Conservation (phyloP, 2,329 filamentous ascomycete species). For the Exophiala viscosa region DNA sequence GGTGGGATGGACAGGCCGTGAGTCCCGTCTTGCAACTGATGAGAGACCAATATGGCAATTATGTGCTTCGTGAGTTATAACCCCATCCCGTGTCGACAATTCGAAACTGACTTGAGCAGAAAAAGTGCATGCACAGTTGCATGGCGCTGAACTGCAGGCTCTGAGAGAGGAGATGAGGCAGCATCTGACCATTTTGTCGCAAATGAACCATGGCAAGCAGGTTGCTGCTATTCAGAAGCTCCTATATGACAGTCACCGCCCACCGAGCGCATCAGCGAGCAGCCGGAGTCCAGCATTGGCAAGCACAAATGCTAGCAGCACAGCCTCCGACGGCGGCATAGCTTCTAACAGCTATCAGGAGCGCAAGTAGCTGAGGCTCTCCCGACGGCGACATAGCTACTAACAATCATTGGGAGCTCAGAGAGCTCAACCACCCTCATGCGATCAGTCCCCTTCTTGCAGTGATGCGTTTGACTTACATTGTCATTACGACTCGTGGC, state of each 20-base stretch:
- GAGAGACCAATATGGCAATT: slow-evolving; percentile 90
- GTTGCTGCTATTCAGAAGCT: slow-evolving; percentile 59
- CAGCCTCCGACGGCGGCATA: slow-evolving; percentile 28
- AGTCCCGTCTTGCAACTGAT: slow-evolving; percentile 72
- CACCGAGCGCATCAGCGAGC: slow-evolving; percentile 52
- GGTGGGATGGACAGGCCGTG: slow-evolving; percentile 60
- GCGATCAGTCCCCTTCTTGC: too few species aligned
- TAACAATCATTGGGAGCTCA: background rate
- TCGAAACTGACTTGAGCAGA: slow-evolving; percentile 53
- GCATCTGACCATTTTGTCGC: slow-evolving; percentile 60
- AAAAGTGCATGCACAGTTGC: slow-evolving; percentile 67
- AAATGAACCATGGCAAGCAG: slow-evolving; percentile 63
- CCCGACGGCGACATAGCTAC: slow-evolving; percentile 5
- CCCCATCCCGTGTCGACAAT: background rate
- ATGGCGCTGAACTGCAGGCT: slow-evolving; percentile 56
- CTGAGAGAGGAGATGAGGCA: slow-evolving; percentile 63
- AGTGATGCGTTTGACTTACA: too few species aligned
- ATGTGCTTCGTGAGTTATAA: slow-evolving; percentile 79
- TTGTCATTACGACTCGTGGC: too few species aligned
- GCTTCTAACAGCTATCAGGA: slow-evolving; percentile 1
- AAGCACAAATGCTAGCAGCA: slow-evolving; percentile 61
- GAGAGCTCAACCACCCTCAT: background rate
- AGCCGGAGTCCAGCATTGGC: slow-evolving; percentile 64
- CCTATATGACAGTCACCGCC: slow-evolving; percentile 56
- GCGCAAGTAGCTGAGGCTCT: background rate